Evolutionary conservation across 1,284 basidiomycete species (phyloP).

Genomic region (Wallemia mellicola): DNA sequence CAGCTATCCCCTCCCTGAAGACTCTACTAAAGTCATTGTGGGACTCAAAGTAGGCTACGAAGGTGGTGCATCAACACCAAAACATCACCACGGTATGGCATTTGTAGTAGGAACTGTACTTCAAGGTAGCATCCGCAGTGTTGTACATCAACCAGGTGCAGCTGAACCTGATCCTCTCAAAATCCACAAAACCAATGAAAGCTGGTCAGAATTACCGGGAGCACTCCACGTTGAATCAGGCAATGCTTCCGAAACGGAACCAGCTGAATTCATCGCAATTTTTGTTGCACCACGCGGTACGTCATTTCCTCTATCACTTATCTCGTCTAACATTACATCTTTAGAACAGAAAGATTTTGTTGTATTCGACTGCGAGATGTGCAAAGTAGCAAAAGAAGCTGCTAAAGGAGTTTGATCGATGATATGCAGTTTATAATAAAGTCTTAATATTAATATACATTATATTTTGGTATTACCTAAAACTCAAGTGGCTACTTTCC

Average conservation of each 20-base stretch:
- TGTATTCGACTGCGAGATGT: background rate
- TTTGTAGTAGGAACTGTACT: background rate
- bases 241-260: background rate
- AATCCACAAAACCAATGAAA: background rate
- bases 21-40: background rate
- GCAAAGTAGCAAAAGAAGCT: background rate
- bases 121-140: background rate
- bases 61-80: background rate
- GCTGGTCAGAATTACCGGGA: background rate
- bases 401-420: too few species aligned
- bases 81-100: background rate
- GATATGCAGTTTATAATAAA: background rate
- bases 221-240: background rate
- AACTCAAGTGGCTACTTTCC: background rate
- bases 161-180: background rate
- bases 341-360: background rate
- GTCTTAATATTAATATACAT: background rate
- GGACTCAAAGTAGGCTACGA: background rate
- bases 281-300: background rate
- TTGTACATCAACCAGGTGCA: background rate
- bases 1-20: background rate
- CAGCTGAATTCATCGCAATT: background rate
- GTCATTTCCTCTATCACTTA: background rate
- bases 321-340: background rate
- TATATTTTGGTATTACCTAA: too few species aligned